Evolutionary conservation across 768 basidiomycete genomes (phyloP).

Genomic region (Lyophyllum shimeji): DNA sequence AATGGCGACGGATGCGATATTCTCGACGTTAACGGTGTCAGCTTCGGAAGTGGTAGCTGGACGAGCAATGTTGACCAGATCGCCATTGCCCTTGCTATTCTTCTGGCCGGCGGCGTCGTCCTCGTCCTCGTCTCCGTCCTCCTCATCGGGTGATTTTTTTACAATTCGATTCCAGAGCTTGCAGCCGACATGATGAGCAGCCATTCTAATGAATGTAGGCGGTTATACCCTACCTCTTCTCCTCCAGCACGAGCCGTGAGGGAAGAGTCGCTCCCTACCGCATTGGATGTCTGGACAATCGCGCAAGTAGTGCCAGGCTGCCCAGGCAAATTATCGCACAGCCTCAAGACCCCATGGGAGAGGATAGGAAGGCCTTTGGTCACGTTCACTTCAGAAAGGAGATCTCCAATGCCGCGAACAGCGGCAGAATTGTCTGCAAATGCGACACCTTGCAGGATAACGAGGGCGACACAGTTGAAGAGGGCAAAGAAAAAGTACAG

Average conservation of each 20-base stretch:
- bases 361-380: conserved; percentile 23
- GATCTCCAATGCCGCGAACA: conserved; percentile 27
- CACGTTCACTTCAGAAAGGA: conserved; percentile 30
- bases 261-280: background rate
- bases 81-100: background rate
- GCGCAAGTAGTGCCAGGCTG: conserved; percentile 26
- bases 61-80: background rate
- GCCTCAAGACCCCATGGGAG: conserved; percentile 22
- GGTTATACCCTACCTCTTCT: background rate
- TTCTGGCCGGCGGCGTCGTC: background rate
- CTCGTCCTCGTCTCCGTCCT: conserved; percentile 9
- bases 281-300: conserved; percentile 2
- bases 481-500: conserved; percentile 49
- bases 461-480: conserved; percentile 38
- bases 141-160: background rate
- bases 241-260: background rate
- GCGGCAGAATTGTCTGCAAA: conserved; percentile 37
- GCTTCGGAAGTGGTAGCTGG: background rate
- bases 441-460: conserved; percentile 37
- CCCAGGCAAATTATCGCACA: conserved; percentile 41
- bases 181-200: background rate
- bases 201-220: background rate
- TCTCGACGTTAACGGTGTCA: background rate
- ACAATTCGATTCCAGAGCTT: background rate
- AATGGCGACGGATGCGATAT: background rate